Evolutionary conservation across 306 rosid species (phyloP).

Genomic region (Trifolium repens): DNA sequence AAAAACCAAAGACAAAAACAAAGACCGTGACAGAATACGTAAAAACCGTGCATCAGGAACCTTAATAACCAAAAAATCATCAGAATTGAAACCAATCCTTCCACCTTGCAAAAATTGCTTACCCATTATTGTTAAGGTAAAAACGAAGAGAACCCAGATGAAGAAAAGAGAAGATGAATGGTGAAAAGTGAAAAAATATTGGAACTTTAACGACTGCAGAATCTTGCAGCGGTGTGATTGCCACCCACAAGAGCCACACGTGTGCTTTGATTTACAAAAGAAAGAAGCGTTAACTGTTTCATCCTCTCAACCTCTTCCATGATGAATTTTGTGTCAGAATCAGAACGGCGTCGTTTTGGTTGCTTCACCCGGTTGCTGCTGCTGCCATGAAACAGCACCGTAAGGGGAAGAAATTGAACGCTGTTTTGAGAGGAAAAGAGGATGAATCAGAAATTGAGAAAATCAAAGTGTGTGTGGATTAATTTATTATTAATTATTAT

Average conservation of each 20-base stretch:
- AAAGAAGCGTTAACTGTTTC: conserved; percentile 57
- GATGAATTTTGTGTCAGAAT: background rate
- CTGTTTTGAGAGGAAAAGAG: background rate
- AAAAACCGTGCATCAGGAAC: conserved; percentile 56
- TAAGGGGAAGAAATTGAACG: conserved; percentile 25
- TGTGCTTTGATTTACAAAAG: conserved; percentile 48
- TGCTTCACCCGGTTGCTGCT: conserved; percentile 34
- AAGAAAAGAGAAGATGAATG: background rate
- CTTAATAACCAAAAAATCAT: conserved; percentile 52
- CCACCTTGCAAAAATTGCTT: conserved; percentile 1
- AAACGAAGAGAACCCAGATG: conserved; percentile 3
- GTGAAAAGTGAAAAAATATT: background rate
- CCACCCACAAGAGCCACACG: conserved; percentile 78
- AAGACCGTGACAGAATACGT: conserved; percentile 53
- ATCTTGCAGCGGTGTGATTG: conserved; percentile 72
- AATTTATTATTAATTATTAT: background rate
- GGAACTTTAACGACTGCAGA: conserved; percentile 11
- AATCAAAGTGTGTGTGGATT: background rate
- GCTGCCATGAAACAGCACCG: conserved; percentile 32
- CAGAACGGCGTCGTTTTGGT: conserved; percentile 26
- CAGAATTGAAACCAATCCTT: conserved; percentile 31
- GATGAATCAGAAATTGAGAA: background rate
- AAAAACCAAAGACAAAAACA: conserved; percentile 62
- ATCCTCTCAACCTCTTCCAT: conserved; percentile 64
- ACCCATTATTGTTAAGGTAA: conserved; percentile 3